Percentiles rank a stretch among this genome's conserved stretches.
These are phyloP conservation scores for Daldinia caldariorum DNA, from an alignment of 495 filamentous ascomycete species.

Conservation along the genomic window DNA sequence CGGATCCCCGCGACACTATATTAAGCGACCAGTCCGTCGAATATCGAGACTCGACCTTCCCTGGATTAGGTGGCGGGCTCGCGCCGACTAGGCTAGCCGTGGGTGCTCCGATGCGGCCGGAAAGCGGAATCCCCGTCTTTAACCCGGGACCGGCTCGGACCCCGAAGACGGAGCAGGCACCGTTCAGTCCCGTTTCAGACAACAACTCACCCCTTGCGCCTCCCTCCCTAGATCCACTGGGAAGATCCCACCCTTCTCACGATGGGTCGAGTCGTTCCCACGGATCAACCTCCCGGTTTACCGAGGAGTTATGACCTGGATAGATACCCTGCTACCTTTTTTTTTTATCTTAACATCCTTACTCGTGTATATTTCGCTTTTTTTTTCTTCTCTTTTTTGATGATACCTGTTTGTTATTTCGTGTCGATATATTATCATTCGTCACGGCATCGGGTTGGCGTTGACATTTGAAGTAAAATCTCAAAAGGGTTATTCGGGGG, in stretches of 20 bases:
- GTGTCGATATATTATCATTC: slow-evolving; percentile 15
- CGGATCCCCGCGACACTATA: slow-evolving; percentile 61
- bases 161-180: slow-evolving; percentile 53
- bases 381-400: slow-evolving; percentile 25
- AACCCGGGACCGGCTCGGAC: slow-evolving; percentile 58
- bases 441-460: slow-evolving; percentile 40
- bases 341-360: slow-evolving; percentile 15
- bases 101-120: slow-evolving; percentile 60
- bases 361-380: slow-evolving; percentile 32
- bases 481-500: slow-evolving; percentile 17
- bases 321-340: slow-evolving; percentile 25
- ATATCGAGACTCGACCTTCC: slow-evolving; percentile 60
- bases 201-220: slow-evolving; percentile 37
- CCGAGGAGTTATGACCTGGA: slow-evolving; percentile 60
- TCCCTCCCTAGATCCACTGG: slow-evolving; percentile 51
- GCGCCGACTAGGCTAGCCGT: slow-evolving; percentile 51
- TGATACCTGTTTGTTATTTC: slow-evolving; percentile 42
- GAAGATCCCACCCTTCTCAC: slow-evolving; percentile 56
- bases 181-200: slow-evolving; percentile 50
- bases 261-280: slow-evolving; percentile 56
- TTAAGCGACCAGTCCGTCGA: slow-evolving; percentile 59
- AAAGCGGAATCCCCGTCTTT: slow-evolving; percentile 56
- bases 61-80: slow-evolving; percentile 46
- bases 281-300: slow-evolving; percentile 59
- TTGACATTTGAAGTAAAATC: slow-evolving; percentile 39